phyloP scores from a whole-genome alignment of 2,329 filamentous ascomycete species.

The Colletotrichum sublineola region DNA sequence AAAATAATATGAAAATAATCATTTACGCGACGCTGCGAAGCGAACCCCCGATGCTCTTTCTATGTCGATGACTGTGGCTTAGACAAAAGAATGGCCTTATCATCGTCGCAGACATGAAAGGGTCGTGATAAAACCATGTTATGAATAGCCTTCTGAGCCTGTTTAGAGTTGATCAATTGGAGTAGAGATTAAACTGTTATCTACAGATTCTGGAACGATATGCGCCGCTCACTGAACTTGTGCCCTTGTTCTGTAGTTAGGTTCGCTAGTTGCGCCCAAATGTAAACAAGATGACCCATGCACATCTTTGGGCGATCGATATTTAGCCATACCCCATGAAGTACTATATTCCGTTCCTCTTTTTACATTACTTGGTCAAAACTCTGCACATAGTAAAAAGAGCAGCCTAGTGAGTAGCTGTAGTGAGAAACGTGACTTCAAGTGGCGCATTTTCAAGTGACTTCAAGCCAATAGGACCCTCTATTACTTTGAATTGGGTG shows the following conservation, averaged over 20 bases:
- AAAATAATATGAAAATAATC: rapidly evolving
- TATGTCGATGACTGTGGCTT: neutral
- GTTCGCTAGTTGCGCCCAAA: neutral
- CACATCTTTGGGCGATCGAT: neutral
- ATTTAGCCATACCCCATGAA: neutral
- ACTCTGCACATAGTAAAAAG: too few relatives aligned
- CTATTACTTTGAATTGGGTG: too few relatives aligned
- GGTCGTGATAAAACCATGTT: neutral
- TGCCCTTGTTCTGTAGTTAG: neutral
- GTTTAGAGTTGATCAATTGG: neutral
- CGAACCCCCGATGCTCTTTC: too few relatives aligned
- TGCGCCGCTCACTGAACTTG: neutral
- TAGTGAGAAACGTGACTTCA: too few relatives aligned
- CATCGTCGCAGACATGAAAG: neutral
- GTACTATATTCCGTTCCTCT: neutral
- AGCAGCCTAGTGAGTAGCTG: too few relatives aligned
- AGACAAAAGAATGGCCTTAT: neutral
- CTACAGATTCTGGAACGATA: neutral
- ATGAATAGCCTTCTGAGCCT: neutral
- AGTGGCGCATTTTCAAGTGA: too few relatives aligned
- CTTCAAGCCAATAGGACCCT: too few relatives aligned
- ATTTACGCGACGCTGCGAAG: neutral
- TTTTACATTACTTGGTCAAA: neutral
- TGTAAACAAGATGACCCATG: constrained; percentile 19
- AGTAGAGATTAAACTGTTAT: neutral